Conservation (phyloP, 306 rosid species). For the Medicago ruthenica region DNA sequence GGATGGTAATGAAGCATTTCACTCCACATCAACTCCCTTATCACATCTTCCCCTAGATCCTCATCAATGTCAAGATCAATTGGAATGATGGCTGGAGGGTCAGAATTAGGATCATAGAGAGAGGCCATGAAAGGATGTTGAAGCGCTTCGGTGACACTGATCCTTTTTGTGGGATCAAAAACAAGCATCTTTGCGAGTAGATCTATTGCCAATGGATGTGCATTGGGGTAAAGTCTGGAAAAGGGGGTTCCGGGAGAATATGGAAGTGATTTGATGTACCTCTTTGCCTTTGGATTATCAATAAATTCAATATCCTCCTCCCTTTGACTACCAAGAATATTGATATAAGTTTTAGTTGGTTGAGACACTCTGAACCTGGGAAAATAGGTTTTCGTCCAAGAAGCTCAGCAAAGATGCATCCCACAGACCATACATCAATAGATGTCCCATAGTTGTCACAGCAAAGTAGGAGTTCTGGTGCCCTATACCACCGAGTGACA, state of each 20-base stretch:
- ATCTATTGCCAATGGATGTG: constrained; percentile 85
- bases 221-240: constrained; percentile 69
- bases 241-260: constrained; percentile 71
- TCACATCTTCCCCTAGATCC: constrained; percentile 89
- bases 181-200: constrained; percentile 89
- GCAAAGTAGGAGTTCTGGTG: constrained; percentile 93
- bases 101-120: constrained; percentile 72
- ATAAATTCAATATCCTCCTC: constrained; percentile 90
- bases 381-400: constrained; percentile 86
- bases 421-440: constrained; percentile 96
- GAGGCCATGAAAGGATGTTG: constrained; percentile 92
- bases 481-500: constrained; percentile 96
- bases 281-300: constrained; percentile 85
- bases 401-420: constrained; percentile 94
- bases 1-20: constrained; percentile 96
- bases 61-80: constrained; percentile 91
- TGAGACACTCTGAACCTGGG: constrained; percentile 88
- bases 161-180: constrained; percentile 93
- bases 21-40: constrained; percentile 96
- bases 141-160: constrained; percentile 79
- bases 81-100: constrained; percentile 83
- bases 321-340: constrained; percentile 88
- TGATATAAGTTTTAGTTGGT: constrained; percentile 87
- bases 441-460: constrained; percentile 91
- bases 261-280: constrained; percentile 67